These are phyloP conservation scores for Hamamelis virginiana DNA, from an alignment of 164 flowering plant species.

Conservation along the genomic window DNA sequence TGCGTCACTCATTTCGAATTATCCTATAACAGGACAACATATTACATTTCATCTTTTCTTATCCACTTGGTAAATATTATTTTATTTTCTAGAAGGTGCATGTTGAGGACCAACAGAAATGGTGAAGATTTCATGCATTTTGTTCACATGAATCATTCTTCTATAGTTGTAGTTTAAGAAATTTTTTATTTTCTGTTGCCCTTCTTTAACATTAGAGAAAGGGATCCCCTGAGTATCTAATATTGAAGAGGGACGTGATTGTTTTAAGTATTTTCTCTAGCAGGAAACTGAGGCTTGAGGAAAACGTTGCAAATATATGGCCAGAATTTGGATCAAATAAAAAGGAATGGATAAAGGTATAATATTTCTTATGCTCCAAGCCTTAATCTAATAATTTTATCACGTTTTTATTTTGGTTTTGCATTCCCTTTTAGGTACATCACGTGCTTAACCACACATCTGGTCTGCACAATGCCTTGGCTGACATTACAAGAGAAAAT, in stretches of 20 bases:
- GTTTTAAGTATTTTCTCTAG: conserved; percentile 10
- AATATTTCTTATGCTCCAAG: conserved; percentile 2
- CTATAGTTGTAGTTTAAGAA: too few relatives aligned
- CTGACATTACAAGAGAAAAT: conserved; percentile 45
- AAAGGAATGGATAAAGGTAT: conserved; percentile 78
- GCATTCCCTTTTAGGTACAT: conserved; percentile 57
- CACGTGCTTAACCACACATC: conserved; percentile 96
- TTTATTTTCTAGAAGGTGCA: too few relatives aligned
- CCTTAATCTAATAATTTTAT: not conserved
- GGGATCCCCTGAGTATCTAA: too few relatives aligned
- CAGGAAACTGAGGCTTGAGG: conserved; percentile 84
- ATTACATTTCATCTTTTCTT: too few relatives aligned
- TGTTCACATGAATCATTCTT: too few relatives aligned
- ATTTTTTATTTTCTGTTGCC: too few relatives aligned
- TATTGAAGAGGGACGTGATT: not conserved
- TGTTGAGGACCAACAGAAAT: too few relatives aligned
- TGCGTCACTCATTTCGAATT: too few relatives aligned
- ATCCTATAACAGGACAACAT: too few relatives aligned
- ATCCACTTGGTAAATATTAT: too few relatives aligned
- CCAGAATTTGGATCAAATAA: conserved; percentile 72
- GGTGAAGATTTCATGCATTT: too few relatives aligned
- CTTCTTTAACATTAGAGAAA: too few relatives aligned
- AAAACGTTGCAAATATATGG: conserved; percentile 76
- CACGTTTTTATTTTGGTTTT: conserved; percentile 5
- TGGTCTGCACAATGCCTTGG: conserved; percentile 87